Conservation (phyloP, 495 filamentous ascomycete genomes). For the Recurvomyces mirabilis region DNA sequence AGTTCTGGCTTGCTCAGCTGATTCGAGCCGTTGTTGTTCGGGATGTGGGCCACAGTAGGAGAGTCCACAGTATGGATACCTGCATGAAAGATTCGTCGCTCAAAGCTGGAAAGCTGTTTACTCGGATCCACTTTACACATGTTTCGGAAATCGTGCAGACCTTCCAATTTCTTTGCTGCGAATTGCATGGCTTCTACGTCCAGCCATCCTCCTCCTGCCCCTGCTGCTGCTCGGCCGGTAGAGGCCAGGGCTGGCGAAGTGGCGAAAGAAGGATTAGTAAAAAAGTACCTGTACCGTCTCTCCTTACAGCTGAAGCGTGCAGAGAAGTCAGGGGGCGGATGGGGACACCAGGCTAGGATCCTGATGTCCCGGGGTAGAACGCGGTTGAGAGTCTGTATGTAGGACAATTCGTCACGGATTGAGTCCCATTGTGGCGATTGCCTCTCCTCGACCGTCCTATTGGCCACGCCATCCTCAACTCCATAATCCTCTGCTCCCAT, state of each 20-base stretch:
- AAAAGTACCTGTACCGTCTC: constrained; percentile 88
- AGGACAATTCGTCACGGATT: constrained; percentile 70
- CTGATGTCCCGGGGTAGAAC: constrained; percentile 82
- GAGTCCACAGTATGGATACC: constrained; percentile 49
- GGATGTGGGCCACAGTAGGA: no score
- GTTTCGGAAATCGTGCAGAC: constrained; percentile 88
- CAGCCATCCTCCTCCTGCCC: constrained; percentile 41
- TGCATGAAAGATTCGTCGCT: constrained; percentile 61
- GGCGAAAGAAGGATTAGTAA: constrained; percentile 79
- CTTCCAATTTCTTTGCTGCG: constrained; percentile 68
- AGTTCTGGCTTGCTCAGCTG: constrained; percentile 42
- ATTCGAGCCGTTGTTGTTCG: no score
- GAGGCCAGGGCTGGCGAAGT: no score
- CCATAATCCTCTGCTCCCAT: not conserved
- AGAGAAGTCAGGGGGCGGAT: constrained; percentile 65
- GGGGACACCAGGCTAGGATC: constrained; percentile 84
- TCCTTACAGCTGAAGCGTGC: constrained; percentile 89
- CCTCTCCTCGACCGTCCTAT: constrained; percentile 10
- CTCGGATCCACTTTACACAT: constrained; percentile 83
- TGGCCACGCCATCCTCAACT: not conserved
- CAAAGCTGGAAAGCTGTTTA: constrained; percentile 77
- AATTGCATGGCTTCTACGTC: constrained; percentile 77
- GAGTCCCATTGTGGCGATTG: constrained; percentile 54
- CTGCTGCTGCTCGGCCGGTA: no score
- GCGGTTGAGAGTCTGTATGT: constrained; percentile 68